Evolutionary conservation across 2,329 filamentous ascomycete genomes (phyloP).

Genomic region (Herpotrichia juniperi): DNA sequence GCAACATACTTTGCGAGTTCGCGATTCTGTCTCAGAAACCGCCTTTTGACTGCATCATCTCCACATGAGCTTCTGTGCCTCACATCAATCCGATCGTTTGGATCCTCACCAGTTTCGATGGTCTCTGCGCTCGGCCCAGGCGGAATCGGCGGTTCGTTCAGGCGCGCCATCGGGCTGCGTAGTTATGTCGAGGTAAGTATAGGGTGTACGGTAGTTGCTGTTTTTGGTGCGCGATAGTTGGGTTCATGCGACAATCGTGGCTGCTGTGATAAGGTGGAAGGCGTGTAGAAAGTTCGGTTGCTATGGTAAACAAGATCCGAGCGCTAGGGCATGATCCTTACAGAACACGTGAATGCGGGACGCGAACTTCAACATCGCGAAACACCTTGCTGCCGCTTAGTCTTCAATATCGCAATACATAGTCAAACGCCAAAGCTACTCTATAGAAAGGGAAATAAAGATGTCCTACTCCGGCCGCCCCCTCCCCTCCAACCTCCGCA

Average conservation of each 20-base stretch:
- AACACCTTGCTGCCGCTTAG: no score
- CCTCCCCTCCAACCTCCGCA: slow-evolving; percentile 70
- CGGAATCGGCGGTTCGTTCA: slow-evolving; percentile 71
- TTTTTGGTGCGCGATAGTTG: slow-evolving; percentile 12
- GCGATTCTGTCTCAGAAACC: slow-evolving; percentile 82
- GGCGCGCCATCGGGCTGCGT: slow-evolving; percentile 71
- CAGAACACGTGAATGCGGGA: slow-evolving; percentile 34
- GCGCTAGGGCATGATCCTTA: slow-evolving; percentile 7
- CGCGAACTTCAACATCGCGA: neutral
- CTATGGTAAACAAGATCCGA: slow-evolving; percentile 33
- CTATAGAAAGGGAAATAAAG: no score
- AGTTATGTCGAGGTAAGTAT: slow-evolving; percentile 43
- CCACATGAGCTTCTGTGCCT: neutral
- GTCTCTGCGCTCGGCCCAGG: slow-evolving; percentile 63
- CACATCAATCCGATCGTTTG: slow-evolving; percentile 11
- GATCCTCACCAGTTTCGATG: slow-evolving; percentile 69
- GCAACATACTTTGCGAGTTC: slow-evolving; percentile 69
- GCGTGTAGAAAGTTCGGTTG: slow-evolving; percentile 39
- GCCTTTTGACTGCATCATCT: slow-evolving; percentile 68
- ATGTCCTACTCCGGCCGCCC: slow-evolving; percentile 51
- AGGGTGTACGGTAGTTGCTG: slow-evolving; percentile 12
- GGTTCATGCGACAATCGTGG: slow-evolving; percentile 31
- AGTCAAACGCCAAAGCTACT: no score
- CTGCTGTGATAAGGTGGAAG: slow-evolving; percentile 31
- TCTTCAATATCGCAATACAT: neutral